Conservation (phyloP, 495 filamentous ascomycete genomes). For the Neurospora discreta region DNA sequence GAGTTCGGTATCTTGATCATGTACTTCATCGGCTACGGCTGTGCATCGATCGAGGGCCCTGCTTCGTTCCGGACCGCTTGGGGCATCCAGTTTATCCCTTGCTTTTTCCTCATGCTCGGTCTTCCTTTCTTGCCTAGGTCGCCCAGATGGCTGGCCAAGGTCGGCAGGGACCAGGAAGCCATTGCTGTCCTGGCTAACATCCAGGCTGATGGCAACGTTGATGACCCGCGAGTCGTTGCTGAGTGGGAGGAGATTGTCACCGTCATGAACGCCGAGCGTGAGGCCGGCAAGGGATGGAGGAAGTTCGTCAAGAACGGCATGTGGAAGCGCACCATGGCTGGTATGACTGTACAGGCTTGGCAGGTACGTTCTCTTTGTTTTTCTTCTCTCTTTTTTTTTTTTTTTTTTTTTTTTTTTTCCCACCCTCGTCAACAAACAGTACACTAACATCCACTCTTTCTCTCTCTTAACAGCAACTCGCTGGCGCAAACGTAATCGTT, state of each 20-base stretch:
- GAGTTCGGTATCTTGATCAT: slow-evolving; percentile 53
- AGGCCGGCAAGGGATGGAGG: slow-evolving; percentile 44
- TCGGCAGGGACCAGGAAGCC: slow-evolving; percentile 56
- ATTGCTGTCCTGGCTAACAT: slow-evolving; percentile 57
- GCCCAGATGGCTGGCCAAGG: slow-evolving; percentile 62
- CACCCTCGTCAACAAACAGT: slow-evolving; percentile 14
- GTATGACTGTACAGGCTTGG: slow-evolving; percentile 51
- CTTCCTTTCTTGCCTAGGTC: slow-evolving; percentile 62
- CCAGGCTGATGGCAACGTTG: slow-evolving; percentile 50
- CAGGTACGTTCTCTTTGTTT: slow-evolving; percentile 13
- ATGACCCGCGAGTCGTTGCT: slow-evolving; percentile 57
- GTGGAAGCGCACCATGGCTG: slow-evolving; percentile 63
- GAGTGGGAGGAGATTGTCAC: slow-evolving; percentile 63
- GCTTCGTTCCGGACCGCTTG: slow-evolving; percentile 62
- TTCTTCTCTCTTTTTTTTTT: not conserved
- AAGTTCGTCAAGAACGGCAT: slow-evolving; percentile 52
- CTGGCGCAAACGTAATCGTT: slow-evolving; percentile 58
- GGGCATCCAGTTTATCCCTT: slow-evolving; percentile 63
- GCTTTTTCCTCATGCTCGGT: slow-evolving; percentile 48
- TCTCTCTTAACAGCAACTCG: slow-evolving; percentile 46
- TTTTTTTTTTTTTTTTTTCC: not conserved
- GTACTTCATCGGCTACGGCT: slow-evolving; percentile 38
- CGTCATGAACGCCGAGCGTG: slow-evolving; percentile 45
- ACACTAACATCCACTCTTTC: slow-evolving; percentile 6
- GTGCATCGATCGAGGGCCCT: slow-evolving; percentile 47